These are phyloP conservation scores for Hippophae gyantsensis DNA, from an alignment of 306 rosid genomes.

Conservation along the genomic window DNA sequence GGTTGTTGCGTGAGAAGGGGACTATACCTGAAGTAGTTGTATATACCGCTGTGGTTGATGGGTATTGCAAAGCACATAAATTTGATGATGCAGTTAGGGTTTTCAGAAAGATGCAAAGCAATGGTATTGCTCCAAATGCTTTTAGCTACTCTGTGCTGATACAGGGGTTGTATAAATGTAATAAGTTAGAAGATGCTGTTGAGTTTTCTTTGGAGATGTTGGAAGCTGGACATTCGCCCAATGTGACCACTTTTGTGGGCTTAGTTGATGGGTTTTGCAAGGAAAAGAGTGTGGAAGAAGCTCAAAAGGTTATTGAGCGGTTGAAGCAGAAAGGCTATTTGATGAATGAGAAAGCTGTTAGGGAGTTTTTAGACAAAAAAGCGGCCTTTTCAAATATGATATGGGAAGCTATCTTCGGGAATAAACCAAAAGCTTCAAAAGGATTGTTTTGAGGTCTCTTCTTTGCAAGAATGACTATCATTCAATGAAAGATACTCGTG, in stretches of 20 bases:
- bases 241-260: constrained; percentile 63
- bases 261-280: constrained; percentile 51
- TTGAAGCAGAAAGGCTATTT: constrained; percentile 60
- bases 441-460: neutral
- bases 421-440: neutral
- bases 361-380: constrained; percentile 62
- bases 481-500: neutral
- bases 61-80: constrained; percentile 63
- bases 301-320: constrained; percentile 35
- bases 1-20: constrained; percentile 78
- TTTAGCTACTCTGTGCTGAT: constrained; percentile 62
- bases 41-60: constrained; percentile 89
- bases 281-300: constrained; percentile 58
- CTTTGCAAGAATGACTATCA: no score
- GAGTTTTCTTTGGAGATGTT: constrained; percentile 80
- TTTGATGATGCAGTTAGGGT: constrained; percentile 64
- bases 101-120: constrained; percentile 74
- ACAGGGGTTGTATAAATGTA: constrained; percentile 55
- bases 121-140: constrained; percentile 67
- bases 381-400: constrained; percentile 42
- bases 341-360: constrained; percentile 59
- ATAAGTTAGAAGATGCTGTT: constrained; percentile 39
- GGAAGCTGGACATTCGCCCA: constrained; percentile 70
- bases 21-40: constrained; percentile 83
- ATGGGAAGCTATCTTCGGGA: constrained; percentile 48